A percentile compares a stretch with the other conserved stretches of the same genome.
These are phyloP conservation scores for Paraurostyla sp. DNA, from an alignment of 73 alveolate species.

Conservation along the genomic window DNA sequence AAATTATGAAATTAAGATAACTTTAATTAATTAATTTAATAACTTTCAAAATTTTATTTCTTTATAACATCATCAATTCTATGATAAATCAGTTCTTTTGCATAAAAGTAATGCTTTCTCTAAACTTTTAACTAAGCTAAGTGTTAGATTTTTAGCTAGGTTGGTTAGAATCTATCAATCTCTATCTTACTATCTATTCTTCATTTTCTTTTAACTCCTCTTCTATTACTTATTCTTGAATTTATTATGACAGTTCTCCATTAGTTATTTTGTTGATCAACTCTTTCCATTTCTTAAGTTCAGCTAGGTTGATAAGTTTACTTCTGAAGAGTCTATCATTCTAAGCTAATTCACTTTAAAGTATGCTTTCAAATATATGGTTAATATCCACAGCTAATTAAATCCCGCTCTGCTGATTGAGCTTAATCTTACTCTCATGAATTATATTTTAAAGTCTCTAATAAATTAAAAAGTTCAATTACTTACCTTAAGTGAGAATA, in stretches of 20 bases:
- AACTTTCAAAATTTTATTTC: neutral
- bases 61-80: neutral
- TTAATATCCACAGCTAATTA: conserved; percentile 9
- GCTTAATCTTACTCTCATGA: neutral
- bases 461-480: neutral
- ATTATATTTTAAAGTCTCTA: conserved; percentile 3
- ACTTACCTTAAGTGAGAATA: conserved; percentile 11
- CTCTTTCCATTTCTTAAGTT: conserved; percentile 15
- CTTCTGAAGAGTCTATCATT: neutral
- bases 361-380: neutral
- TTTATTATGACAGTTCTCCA: neutral
- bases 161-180: neutral
- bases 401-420: neutral
- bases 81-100: neutral
- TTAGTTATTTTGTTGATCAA: neutral
- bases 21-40: neutral
- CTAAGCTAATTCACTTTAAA: neutral
- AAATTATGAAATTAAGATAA: neutral
- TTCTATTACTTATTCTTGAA: neutral
- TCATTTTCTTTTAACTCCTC: conserved; percentile 29
- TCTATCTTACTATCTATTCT: neutral
- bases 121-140: neutral
- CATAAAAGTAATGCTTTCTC: neutral
- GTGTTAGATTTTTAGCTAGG: neutral
- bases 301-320: neutral